These are phyloP conservation scores for Elaeagnus macrophylla DNA, from an alignment of 306 rosid species.

Conservation along the genomic window DNA sequence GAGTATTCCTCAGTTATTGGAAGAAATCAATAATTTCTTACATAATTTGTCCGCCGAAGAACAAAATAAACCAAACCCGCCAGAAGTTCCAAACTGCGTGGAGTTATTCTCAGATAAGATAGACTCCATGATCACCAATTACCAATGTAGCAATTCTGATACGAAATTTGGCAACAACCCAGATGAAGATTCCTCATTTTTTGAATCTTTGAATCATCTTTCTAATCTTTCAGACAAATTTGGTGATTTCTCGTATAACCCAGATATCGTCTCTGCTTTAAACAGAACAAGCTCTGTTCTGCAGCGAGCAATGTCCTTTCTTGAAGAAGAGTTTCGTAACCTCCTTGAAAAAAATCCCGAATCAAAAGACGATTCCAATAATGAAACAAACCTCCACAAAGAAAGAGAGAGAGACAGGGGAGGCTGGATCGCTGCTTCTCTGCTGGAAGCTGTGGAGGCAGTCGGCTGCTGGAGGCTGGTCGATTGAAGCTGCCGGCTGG, in stretches of 20 bases:
- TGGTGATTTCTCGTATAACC: constrained; percentile 9
- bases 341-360: constrained; percentile 25
- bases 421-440: too few relatives aligned
- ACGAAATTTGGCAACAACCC: constrained; percentile 33
- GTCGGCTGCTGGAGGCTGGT: too few relatives aligned
- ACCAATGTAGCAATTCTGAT: constrained; percentile 3
- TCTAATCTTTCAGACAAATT: constrained; percentile 23
- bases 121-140: constrained; percentile 28
- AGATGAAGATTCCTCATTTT: constrained; percentile 26
- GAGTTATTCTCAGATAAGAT: constrained; percentile 22
- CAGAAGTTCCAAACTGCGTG: constrained; percentile 31
- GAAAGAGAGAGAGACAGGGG: too few relatives aligned
- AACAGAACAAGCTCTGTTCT: constrained; percentile 29
- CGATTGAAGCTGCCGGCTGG: too few relatives aligned
- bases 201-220: constrained; percentile 26
- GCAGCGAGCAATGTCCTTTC: constrained; percentile 45
- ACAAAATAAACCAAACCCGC: background rate
- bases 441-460: too few relatives aligned
- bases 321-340: constrained; percentile 42
- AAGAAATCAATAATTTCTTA: too few relatives aligned
- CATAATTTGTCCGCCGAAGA: too few relatives aligned
- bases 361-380: too few relatives aligned
- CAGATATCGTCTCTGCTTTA: constrained; percentile 1
- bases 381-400: too few relatives aligned
- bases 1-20: too few relatives aligned